These are phyloP conservation scores for Eucalyptus tenuipes DNA, from an alignment of 345 rosid species.

Conservation along the genomic window DNA sequence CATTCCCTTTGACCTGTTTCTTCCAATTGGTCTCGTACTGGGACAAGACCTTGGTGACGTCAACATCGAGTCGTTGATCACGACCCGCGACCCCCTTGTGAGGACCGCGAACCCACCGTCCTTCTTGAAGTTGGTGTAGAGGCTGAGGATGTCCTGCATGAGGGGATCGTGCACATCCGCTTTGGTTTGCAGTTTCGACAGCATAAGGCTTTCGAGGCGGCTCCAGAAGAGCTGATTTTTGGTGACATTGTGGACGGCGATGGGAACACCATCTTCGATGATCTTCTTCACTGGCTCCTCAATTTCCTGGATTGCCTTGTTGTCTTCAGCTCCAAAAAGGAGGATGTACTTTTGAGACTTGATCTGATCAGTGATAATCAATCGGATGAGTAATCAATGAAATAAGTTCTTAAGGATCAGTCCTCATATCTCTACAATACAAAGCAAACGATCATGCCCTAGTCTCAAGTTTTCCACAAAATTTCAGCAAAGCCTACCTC, in stretches of 20 bases:
- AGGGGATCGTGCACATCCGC: not conserved
- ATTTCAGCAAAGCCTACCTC: too few species aligned
- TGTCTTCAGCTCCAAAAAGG: conserved; percentile 2
- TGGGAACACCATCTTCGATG: not conserved
- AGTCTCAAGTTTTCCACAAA: too few species aligned
- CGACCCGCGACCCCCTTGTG: not conserved
- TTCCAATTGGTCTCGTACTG: not conserved
- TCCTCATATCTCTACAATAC: not conserved
- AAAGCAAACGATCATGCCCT: not conserved
- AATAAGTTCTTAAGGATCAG: not conserved
- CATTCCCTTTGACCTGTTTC: not conserved
- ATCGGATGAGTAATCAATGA: not conserved
- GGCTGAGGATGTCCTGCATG: not conserved
- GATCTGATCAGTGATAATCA: not conserved
- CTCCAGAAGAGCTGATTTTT: not conserved
- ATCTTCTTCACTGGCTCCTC: not conserved
- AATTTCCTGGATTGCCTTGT: not conserved
- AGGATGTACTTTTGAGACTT: not conserved
- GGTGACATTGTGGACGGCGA: not conserved
- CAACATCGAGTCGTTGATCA: not conserved
- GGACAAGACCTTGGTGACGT: not conserved
- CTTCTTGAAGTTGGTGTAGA: not conserved
- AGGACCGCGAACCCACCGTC: not conserved
- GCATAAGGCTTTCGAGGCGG: not conserved
- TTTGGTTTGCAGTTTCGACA: not conserved